Percentiles rank a stretch among this genome's conserved stretches.
These are phyloP conservation scores for Xylariaceae sp. DNA, from an alignment of 2,329 filamentous ascomycete species.

Conservation along the genomic window DNA sequence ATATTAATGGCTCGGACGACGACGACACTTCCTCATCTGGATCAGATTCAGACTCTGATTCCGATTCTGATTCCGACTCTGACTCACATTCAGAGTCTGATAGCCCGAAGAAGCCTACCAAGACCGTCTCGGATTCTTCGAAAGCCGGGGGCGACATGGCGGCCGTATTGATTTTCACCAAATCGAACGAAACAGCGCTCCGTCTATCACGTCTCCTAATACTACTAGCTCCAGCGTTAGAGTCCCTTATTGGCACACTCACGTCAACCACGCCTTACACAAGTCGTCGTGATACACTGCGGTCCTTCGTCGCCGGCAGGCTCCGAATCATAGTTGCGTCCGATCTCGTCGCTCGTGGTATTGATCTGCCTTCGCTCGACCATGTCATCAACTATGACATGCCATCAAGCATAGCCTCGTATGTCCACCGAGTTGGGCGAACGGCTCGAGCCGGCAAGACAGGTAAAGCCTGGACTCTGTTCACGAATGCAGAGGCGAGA, in stretches of 20 bases:
- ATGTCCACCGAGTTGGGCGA: slow-evolving; percentile 86
- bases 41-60: slow-evolving; percentile 30
- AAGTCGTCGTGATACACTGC: slow-evolving; percentile 60
- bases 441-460: slow-evolving; percentile 74
- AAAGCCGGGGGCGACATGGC: slow-evolving; percentile 25
- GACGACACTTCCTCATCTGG: slow-evolving; percentile 34
- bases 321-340: slow-evolving; percentile 79
- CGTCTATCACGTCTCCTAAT: slow-evolving; percentile 75
- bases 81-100: slow-evolving; percentile 17
- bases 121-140: background rate
- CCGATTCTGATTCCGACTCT: slow-evolving; percentile 9
- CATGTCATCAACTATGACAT: slow-evolving; percentile 95
- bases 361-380: slow-evolving; percentile 72
- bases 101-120: background rate
- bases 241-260: slow-evolving; percentile 58
- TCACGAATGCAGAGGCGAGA: slow-evolving; percentile 72
- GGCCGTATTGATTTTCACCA: slow-evolving; percentile 75
- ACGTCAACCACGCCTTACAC: slow-evolving; percentile 74
- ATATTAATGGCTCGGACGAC: slow-evolving; percentile 10
- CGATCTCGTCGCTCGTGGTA: slow-evolving; percentile 85
- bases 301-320: slow-evolving; percentile 57
- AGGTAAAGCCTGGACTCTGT: slow-evolving; percentile 80
- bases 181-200: slow-evolving; percentile 82
- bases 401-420: slow-evolving; percentile 71
- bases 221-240: slow-evolving; percentile 56